These are phyloP conservation scores for Colletotrichum echinochloae DNA, from an alignment of 2,329 filamentous ascomycete genomes.

Conservation along the genomic window DNA sequence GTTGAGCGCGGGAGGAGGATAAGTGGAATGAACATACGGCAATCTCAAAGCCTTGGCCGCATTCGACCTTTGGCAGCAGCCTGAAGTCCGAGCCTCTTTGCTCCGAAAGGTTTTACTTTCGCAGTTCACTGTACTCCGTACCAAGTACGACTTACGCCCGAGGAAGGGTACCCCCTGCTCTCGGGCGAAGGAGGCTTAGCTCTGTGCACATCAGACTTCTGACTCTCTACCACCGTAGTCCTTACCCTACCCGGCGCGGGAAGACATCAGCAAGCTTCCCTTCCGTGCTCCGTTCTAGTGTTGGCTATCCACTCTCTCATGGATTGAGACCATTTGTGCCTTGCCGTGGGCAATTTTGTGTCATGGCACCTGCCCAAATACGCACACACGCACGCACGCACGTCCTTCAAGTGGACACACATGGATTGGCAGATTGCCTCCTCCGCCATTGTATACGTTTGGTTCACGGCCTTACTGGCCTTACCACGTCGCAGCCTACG, in stretches of 20 bases:
- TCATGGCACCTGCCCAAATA: constrained; percentile 11
- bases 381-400: constrained; percentile 13
- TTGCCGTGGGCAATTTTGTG: constrained; percentile 8
- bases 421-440: constrained; percentile 19
- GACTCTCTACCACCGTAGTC: constrained; percentile 14
- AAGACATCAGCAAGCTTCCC: constrained; percentile 40
- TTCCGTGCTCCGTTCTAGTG: constrained; percentile 19
- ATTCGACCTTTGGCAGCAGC: constrained; percentile 37
- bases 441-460: constrained; percentile 6
- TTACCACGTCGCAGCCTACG: constrained; percentile 5
- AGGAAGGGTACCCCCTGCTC: constrained; percentile 26
- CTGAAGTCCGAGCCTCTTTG: constrained; percentile 30
- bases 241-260: constrained; percentile 31
- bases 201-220: constrained; percentile 37
- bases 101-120: constrained; percentile 17
- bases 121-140: not conserved
- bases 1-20: constrained; percentile 15
- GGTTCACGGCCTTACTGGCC: constrained; percentile 1
- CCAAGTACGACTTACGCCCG: constrained; percentile 23
- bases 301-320: constrained; percentile 15
- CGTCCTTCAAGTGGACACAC: constrained; percentile 22
- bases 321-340: constrained; percentile 9
- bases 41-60: constrained; percentile 18
- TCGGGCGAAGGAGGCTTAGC: constrained; percentile 38
- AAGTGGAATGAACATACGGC: constrained; percentile 30